phyloP scores from a whole-genome alignment of 352 stramenopile genomes.

The Phytophthora europaea region DNA sequence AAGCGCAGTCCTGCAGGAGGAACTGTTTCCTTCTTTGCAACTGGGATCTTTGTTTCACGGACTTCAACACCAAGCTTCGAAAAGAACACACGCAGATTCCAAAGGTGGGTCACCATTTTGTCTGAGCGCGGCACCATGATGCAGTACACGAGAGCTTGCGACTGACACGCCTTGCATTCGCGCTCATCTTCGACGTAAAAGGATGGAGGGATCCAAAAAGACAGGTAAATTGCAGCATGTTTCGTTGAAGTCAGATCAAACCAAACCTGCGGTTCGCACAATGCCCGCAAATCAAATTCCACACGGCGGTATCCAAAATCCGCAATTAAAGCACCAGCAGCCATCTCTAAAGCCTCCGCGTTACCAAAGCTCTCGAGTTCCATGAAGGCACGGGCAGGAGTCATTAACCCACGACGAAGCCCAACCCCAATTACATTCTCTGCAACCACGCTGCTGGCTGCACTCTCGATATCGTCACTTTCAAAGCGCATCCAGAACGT shows the following conservation, averaged over 20 bases:
- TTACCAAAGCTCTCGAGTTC: conserved; percentile 36
- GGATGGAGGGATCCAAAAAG: conserved; percentile 49
- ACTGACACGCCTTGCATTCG: conserved; percentile 46
- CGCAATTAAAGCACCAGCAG: conserved; percentile 27
- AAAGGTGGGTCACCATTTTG: conserved; percentile 30
- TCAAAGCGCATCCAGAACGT: conserved; percentile 66
- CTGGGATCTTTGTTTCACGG: conserved; percentile 50
- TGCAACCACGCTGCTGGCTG: conserved; percentile 22
- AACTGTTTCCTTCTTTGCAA: conserved; percentile 12
- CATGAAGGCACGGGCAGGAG: conserved; percentile 38
- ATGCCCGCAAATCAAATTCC: conserved; percentile 58
- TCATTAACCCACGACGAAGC: conserved; percentile 47
- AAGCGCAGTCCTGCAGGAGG: conserved; percentile 16
- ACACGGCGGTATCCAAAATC: conserved; percentile 32
- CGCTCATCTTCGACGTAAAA: conserved; percentile 46
- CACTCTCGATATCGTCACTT: conserved; percentile 50
- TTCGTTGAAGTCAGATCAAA: conserved; percentile 46
- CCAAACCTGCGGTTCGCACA: conserved; percentile 54
- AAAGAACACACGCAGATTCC: conserved; percentile 60
- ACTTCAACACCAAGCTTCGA: conserved; percentile 59
- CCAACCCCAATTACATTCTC: conserved; percentile 34
- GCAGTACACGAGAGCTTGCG: conserved; percentile 49
- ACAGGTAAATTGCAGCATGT: conserved; percentile 39
- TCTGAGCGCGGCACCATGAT: conserved; percentile 35
- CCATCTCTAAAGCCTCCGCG: conserved; percentile 24